Conservation (phyloP, 805 yeast species). For the Lachancea cidri region DNA sequence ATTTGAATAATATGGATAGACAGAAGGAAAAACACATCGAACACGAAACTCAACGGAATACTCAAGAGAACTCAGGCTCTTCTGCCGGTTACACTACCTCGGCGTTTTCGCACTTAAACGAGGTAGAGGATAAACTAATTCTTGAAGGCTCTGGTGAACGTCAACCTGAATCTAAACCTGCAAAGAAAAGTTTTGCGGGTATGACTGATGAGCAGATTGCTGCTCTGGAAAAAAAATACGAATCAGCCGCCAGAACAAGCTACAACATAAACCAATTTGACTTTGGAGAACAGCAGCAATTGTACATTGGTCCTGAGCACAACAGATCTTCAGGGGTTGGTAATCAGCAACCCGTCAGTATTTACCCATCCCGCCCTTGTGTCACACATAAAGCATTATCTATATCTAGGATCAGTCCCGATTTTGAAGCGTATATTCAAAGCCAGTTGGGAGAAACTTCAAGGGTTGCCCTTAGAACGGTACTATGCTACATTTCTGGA, state of each 20-base stretch:
- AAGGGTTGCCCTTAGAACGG: slow-evolving; percentile 34
- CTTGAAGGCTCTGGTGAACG: neutral
- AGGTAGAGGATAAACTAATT: slow-evolving; percentile 29
- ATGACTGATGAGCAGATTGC: slow-evolving; percentile 32
- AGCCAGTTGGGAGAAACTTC: slow-evolving; percentile 9
- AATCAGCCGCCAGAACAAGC: slow-evolving; percentile 21
- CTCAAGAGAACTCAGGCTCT: slow-evolving; percentile 31
- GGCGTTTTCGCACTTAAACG: slow-evolving; percentile 30
- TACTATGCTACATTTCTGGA: slow-evolving; percentile 59
- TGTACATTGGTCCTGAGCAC: slow-evolving; percentile 13
- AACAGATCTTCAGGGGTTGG: slow-evolving; percentile 8
- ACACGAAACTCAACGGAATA: slow-evolving; percentile 23
- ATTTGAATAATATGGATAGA: slow-evolving; percentile 20
- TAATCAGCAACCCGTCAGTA: slow-evolving; percentile 21
- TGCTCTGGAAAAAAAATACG: slow-evolving; percentile 25
- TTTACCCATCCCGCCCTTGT: slow-evolving; percentile 33
- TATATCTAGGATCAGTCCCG: slow-evolving; percentile 18
- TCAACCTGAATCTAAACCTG: slow-evolving; percentile 4
- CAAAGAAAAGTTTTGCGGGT: slow-evolving; percentile 28
- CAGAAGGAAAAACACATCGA: slow-evolving; percentile 17
- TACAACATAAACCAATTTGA: slow-evolving; percentile 26
- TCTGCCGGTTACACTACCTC: slow-evolving; percentile 28
- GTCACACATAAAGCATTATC: slow-evolving; percentile 27
- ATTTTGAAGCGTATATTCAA: slow-evolving; percentile 16
- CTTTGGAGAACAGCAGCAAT: slow-evolving; percentile 26